Conservation (phyloP, 2,329 filamentous ascomycete genomes). For the Dactylonectria estremocensis region DNA sequence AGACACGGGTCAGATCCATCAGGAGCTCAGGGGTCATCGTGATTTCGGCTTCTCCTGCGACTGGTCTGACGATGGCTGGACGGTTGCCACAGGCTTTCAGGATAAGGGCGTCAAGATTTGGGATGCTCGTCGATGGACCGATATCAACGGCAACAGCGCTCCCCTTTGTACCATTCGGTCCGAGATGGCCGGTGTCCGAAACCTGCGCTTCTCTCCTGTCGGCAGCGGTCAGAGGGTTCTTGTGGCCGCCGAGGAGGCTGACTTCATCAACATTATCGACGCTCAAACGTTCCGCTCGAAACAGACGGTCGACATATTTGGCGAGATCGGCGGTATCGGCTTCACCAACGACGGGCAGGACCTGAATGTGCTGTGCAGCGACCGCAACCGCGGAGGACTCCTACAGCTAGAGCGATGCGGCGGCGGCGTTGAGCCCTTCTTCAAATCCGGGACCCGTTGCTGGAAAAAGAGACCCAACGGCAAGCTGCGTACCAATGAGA, state of each 20-base stretch:
- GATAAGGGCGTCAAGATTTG: slow-evolving; percentile 82
- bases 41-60: slow-evolving; percentile 85
- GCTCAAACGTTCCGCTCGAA: slow-evolving; percentile 74
- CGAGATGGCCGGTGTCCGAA: slow-evolving; percentile 79
- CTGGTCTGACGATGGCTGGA: slow-evolving; percentile 84
- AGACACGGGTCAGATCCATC: slow-evolving; percentile 72
- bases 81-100: slow-evolving; percentile 83
- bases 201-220: slow-evolving; percentile 79
- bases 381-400: slow-evolving; percentile 76
- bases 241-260: slow-evolving; percentile 82
- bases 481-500: slow-evolving; percentile 27
- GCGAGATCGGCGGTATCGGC: slow-evolving; percentile 78
- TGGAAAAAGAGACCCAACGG: slow-evolving; percentile 35
- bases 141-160: slow-evolving; percentile 63
- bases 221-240: slow-evolving; percentile 78
- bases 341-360: slow-evolving; percentile 78
- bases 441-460: slow-evolving; percentile 20
- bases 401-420: slow-evolving; percentile 70
- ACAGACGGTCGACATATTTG: slow-evolving; percentile 82
- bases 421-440: slow-evolving; percentile 47
- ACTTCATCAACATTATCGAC: slow-evolving; percentile 80
- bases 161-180: slow-evolving; percentile 71
- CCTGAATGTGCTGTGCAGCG: slow-evolving; percentile 78
- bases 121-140: slow-evolving; percentile 80
- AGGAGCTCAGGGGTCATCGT: slow-evolving; percentile 73